phyloP scores from a whole-genome alignment of 257 asterid genomes.

The Asclepias syriaca region DNA sequence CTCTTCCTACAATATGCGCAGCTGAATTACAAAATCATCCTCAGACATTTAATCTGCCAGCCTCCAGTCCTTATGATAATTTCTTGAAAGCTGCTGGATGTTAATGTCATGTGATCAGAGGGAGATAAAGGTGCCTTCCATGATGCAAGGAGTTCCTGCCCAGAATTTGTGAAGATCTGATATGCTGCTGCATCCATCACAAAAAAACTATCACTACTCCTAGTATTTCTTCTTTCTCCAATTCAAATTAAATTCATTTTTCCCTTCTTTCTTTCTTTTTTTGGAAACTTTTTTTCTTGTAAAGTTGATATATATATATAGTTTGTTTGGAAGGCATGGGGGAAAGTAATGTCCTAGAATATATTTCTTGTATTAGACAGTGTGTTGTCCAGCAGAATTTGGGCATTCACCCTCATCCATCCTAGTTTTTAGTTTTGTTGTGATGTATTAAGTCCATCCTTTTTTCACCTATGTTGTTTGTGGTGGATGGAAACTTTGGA shows the following conservation, averaged over 20 bases:
- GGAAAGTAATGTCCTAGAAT: constrained; percentile 2
- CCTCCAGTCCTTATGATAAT: constrained; percentile 17
- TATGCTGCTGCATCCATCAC: not conserved
- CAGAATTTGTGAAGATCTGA: not conserved
- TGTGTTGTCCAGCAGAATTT: not conserved
- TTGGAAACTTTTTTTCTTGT: not conserved
- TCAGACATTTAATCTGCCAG: constrained; percentile 18
- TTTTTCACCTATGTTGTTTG: not conserved
- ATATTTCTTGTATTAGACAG: not conserved
- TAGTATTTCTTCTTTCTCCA: constrained; percentile 3
- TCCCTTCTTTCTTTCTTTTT: constrained; percentile 3
- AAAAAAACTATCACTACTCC: not conserved
- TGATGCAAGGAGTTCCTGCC: constrained; percentile 11
- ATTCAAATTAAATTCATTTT: constrained; percentile 4
- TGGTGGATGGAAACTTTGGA: not conserved
- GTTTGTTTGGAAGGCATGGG: constrained; percentile 3
- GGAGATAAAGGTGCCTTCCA: not conserved
- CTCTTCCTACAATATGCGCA: constrained; percentile 36
- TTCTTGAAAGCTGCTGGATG: constrained; percentile 36
- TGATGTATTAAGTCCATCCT: not conserved
- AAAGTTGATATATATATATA: not conserved
- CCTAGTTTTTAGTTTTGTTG: constrained; percentile 11
- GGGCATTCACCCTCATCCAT: constrained; percentile 9
- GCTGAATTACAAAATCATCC: constrained; percentile 45
- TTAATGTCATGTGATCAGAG: constrained; percentile 19